Evolutionary conservation across 2,329 filamentous ascomycete species (phyloP), one percentile per base, ranked within the genome.

Genomic region (Lachnellula willkommii): DNA sequence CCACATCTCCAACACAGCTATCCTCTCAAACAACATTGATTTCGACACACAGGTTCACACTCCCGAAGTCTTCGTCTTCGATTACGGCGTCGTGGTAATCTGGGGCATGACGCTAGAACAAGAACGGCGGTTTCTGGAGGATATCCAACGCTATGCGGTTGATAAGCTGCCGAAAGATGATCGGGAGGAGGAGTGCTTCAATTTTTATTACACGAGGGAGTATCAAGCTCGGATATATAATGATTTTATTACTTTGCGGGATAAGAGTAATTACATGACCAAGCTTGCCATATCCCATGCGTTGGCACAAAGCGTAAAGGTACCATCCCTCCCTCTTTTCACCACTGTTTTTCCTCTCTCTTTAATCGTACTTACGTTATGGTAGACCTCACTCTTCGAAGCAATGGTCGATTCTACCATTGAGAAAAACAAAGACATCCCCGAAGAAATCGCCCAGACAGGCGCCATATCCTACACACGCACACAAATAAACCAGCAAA

Each of bases 201-300:
- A 99, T 72, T 99, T 97, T 72, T 99, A 99, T 77, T 97, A 99
- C 75, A 97, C 94, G 3, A 83, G 89, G 66, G 93, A 97, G 70
- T 99, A 99, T 71, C 95, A 99, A 74, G 90, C 94, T 22, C 87
- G 94, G 51, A 99, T 99, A 72, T 99, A 99, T 80, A 99, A 99
- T 73, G 94, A 99, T 73, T 99, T 99, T 67, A 99, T 99, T 72
- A 94, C 90, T 2, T 74, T 99, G 58, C 82, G 92, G 49, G 93
- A 97, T 67, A 96, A 95, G 74, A 86, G 86, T 68, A 96, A 95
- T 72, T 95, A 97, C 75, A 97, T 97, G 94, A 95, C 88, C 64
- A 97, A 97, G 75, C 78, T 97, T 39, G 91, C 93, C 54, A 97
- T 97, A 69, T 95, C 90, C 15, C 94, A 99, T 75, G 94, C 94